Percentiles rank a stretch among this genome's conserved stretches.
phyloP scores from a whole-genome alignment of 768 basidiomycete genomes.

The Kwoniella heveanensis region DNA sequence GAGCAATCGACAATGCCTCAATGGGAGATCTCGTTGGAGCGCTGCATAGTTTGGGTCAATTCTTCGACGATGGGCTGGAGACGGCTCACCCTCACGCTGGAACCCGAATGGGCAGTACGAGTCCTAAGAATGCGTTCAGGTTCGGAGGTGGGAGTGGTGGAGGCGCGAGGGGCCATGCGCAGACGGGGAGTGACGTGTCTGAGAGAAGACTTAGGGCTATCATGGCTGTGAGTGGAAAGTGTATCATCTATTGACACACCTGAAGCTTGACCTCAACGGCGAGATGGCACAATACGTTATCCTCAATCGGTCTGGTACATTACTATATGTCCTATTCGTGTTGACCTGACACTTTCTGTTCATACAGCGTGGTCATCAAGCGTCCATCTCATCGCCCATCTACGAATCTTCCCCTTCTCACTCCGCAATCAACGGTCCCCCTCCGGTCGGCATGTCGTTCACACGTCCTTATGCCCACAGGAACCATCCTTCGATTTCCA shows the following conservation, averaged over 20 bases:
- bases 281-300: no score
- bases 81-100: not conserved
- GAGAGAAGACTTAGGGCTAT: conserved; percentile 47
- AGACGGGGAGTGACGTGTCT: conserved; percentile 29
- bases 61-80: conserved; percentile 55
- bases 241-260: no score
- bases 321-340: not conserved
- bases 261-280: no score
- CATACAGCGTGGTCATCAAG: conserved; percentile 40
- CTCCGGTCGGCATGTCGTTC: not conserved
- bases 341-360: not conserved
- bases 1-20: conserved; percentile 44
- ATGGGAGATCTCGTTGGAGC: conserved; percentile 67
- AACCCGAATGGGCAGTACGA: not conserved
- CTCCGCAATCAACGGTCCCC: conserved; percentile 3
- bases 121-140: conserved; percentile 1
- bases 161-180: conserved; percentile 20
- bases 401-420: conserved; percentile 29
- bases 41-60: conserved; percentile 56
- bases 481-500: conserved; percentile 15
- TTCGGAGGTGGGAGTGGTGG: conserved; percentile 9
- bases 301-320: no score
- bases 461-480: conserved; percentile 2
- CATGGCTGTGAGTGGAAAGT: conserved; percentile 50
- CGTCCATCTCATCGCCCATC: conserved; percentile 43